Percentiles rank a stretch among this genome's conserved stretches.
Evolutionary conservation across 2,329 filamentous ascomycete genomes (phyloP).

Genomic region (Fusarium sororula): DNA sequence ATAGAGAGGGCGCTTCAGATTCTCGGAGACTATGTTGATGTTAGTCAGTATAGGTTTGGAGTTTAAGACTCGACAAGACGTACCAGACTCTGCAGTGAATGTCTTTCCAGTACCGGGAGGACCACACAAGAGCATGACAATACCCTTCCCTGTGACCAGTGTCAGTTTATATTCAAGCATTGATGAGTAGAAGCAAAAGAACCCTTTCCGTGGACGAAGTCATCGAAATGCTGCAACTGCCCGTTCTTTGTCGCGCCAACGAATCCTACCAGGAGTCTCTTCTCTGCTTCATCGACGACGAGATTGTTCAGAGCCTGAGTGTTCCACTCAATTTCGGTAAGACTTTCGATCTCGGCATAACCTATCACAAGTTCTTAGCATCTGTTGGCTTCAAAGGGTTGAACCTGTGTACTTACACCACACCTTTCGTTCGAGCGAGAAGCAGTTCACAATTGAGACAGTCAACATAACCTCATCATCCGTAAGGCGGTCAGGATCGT

Average conservation of each 20-base stretch:
- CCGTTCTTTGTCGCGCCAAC: neutral
- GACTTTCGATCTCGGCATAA: neutral
- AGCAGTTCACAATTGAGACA: no score
- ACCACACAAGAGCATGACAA: conserved; percentile 49
- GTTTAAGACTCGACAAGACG: no score
- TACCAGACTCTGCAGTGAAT: conserved; percentile 44
- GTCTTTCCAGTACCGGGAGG: conserved; percentile 51
- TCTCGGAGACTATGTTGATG: neutral
- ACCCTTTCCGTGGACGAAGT: conserved; percentile 7
- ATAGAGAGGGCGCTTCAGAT: conserved; percentile 16
- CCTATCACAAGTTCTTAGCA: no score
- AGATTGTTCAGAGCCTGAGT: neutral
- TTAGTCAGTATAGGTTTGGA: no score
- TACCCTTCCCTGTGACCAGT: conserved; percentile 26
- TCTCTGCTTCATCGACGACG: conserved; percentile 2
- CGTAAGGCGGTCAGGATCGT: no score
- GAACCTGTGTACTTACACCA: no score
- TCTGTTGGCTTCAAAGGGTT: no score
- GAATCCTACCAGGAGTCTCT: neutral
- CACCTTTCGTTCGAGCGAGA: no score
- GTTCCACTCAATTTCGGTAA: neutral
- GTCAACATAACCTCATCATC: no score
- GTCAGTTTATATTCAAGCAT: neutral
- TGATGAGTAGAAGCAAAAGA: neutral
- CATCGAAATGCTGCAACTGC: neutral